Evolutionary conservation across 208 protist species (phyloP), one percentile per base, ranked within the genome.

Genomic region (Crithidia bombi): DNA sequence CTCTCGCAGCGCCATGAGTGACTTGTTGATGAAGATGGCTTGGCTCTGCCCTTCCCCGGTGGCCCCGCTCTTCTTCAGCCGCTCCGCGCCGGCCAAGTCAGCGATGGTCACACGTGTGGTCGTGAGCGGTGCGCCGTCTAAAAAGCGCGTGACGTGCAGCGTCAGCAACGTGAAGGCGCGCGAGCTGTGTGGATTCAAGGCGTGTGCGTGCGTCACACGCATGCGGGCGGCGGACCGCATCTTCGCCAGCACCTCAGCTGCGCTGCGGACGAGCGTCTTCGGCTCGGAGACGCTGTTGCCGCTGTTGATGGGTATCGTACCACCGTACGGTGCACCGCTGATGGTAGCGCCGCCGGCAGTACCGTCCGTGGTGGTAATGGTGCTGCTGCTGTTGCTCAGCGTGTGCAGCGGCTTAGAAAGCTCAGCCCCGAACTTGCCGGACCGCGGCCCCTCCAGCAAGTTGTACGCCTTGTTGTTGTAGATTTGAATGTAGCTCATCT

Each of bases 1-100:
- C 52, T 89, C 80, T 66, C 96, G 87, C 41, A 98, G 83, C 26
- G 85, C 86, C 43, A 87, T 89, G 23, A 98, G 85, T 1, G 93
- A 97, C 55, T 87, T 73, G 76, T 98, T 98, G 69, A 98, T 98
- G 69, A 86, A 83, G 54, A 87, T 85, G 25, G 93, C 95, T 80
- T 98, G 94, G 5, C 72, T 83, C 32, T 95, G 77, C 19, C 79
- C 78, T 55, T 91, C 78, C 12, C 90, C 95, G 0, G 72, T 75
- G 41, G 83, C 90, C 39, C 84, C 90, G 14, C 90, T 96, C 65
- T 90, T 86, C 62, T 85, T 85, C 14, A 97, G 71, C 3, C 92
- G 79, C 80, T 98, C 97, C 23, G 88, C 93, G 17, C 93, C 95
- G 17, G 97, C 96, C n/a, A 99, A 80, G 78, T 98, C 97, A 35